These are phyloP conservation scores for Phytopythium litorale DNA, from an alignment of 352 stramenopile genomes.

Conservation along the genomic window DNA sequence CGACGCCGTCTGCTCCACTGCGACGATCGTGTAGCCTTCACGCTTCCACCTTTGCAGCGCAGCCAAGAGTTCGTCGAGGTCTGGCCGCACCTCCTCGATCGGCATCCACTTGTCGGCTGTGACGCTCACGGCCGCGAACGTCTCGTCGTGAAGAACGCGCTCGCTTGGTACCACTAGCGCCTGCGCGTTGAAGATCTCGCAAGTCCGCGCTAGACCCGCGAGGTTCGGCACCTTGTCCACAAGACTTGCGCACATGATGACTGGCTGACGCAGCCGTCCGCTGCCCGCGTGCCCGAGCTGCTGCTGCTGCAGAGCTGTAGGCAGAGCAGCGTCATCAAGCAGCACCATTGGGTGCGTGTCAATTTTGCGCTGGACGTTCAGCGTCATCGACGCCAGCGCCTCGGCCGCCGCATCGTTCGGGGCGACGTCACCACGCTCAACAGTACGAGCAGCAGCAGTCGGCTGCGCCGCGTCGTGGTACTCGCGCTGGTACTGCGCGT, in stretches of 20 bases:
- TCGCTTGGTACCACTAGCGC: slow-evolving; percentile 89
- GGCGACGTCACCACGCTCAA: background rate
- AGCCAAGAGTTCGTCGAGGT: slow-evolving; percentile 27
- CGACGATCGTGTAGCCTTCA: slow-evolving; percentile 91
- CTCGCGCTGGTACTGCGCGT: slow-evolving; percentile 73
- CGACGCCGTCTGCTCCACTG: slow-evolving; percentile 93
- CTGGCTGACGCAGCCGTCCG: slow-evolving; percentile 41
- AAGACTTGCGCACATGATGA: slow-evolving; percentile 84
- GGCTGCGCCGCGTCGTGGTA: slow-evolving; percentile 27
- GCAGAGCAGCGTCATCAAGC: slow-evolving; percentile 58
- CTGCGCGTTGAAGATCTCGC: slow-evolving; percentile 94
- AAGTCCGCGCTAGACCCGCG: slow-evolving; percentile 90
- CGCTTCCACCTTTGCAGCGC: slow-evolving; percentile 65
- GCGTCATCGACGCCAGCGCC: background rate
- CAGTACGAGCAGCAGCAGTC: background rate
- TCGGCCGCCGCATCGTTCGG: background rate
- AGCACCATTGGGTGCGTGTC: slow-evolving; percentile 49
- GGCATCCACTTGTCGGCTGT: slow-evolving; percentile 95
- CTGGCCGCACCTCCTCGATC: slow-evolving; percentile 85
- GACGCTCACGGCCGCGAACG: slow-evolving; percentile 90
- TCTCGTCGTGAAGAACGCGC: slow-evolving; percentile 75
- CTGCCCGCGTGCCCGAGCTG: slow-evolving; percentile 13
- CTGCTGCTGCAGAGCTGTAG: slow-evolving; percentile 34
- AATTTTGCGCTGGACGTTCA: slow-evolving; percentile 78
- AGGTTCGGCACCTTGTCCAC: slow-evolving; percentile 96